Evolutionary conservation across 2,329 filamentous ascomycete genomes (phyloP).

Genomic region (Ramularia endophylla): DNA sequence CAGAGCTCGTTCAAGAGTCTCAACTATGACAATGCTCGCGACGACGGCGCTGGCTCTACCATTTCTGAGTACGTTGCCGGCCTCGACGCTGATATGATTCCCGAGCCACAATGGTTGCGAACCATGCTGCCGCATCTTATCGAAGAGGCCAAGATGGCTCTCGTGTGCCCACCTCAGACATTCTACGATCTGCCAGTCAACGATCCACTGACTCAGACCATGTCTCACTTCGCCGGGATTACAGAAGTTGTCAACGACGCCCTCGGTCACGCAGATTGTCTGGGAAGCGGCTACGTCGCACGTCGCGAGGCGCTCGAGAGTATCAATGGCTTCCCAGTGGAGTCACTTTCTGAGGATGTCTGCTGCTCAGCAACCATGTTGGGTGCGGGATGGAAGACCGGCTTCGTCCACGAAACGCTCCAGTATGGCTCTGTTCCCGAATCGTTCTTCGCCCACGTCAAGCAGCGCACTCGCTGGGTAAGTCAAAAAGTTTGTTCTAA

Average conservation of each 20-base stretch:
- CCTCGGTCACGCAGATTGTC: slow-evolving; percentile 54
- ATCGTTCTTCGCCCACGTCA: slow-evolving; percentile 50
- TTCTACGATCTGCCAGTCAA: slow-evolving; percentile 58
- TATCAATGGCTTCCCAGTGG: slow-evolving; percentile 57
- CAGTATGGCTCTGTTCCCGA: slow-evolving; percentile 57
- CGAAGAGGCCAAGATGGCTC: slow-evolving; percentile 49
- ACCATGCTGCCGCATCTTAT: slow-evolving; percentile 54
- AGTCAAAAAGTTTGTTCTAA: no score
- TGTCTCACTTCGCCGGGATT: slow-evolving; percentile 55
- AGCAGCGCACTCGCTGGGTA: slow-evolving; percentile 52
- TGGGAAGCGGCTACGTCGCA: slow-evolving; percentile 57
- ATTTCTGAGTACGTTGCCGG: slow-evolving; percentile 54
- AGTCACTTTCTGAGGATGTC: slow-evolving; percentile 56
- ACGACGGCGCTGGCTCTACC: no score
- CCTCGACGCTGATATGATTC: slow-evolving; percentile 64
- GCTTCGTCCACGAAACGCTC: slow-evolving; percentile 53
- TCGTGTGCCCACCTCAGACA: slow-evolving; percentile 56
- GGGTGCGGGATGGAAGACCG: slow-evolving; percentile 57
- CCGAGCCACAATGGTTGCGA: slow-evolving; percentile 55
- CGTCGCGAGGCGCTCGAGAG: slow-evolving; percentile 55
- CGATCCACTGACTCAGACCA: slow-evolving; percentile 54
- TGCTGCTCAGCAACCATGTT: slow-evolving; percentile 55
- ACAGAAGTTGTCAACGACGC: slow-evolving; percentile 44
- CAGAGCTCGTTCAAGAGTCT: no score
- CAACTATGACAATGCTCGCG: no score